These are phyloP conservation scores for Aspergillus sparsus DNA, from an alignment of 495 filamentous ascomycete species.

Conservation along the genomic window DNA sequence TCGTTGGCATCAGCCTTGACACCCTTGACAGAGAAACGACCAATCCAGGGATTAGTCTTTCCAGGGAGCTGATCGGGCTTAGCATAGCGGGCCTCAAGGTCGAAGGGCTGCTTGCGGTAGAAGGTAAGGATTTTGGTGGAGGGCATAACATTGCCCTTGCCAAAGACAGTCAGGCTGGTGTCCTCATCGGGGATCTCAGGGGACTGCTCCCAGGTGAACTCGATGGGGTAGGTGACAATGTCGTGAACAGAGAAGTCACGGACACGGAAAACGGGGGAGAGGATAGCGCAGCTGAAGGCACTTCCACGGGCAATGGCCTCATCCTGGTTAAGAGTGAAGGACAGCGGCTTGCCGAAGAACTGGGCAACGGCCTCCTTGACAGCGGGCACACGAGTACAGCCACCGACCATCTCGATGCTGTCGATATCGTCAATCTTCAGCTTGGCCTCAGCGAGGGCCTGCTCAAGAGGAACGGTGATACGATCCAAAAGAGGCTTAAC, in stretches of 20 bases:
- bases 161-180: slow-evolving; percentile 95
- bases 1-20: slow-evolving; percentile 84
- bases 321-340: slow-evolving; percentile 97
- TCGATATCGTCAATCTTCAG: slow-evolving; percentile 91
- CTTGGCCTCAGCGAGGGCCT: slow-evolving; percentile 89
- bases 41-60: slow-evolving; percentile 91
- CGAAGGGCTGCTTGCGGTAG: slow-evolving; percentile 97
- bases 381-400: slow-evolving; percentile 89
- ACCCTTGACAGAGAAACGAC: slow-evolving; percentile 89
- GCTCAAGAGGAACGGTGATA: slow-evolving; percentile 72
- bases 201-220: slow-evolving; percentile 99
- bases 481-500: slow-evolving; percentile 81
- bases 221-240: slow-evolving; percentile 96
- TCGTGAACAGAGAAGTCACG: slow-evolving; percentile 97
- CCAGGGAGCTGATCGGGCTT: slow-evolving; percentile 87
- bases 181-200: slow-evolving; percentile 98
- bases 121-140: slow-evolving; percentile 99
- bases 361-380: slow-evolving; percentile 86
- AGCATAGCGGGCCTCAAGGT: slow-evolving; percentile 91
- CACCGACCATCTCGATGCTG: slow-evolving; percentile 89
- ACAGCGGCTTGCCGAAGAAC: slow-evolving; percentile 89
- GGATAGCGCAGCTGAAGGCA: slow-evolving; percentile 96
- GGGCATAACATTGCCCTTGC: slow-evolving; percentile 94
- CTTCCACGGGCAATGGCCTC: slow-evolving; percentile 95
- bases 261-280: slow-evolving; percentile 97